Base-by-base conservation (phyloP, 2,329 filamentous ascomycete genomes). In the Ceratocystis harringtonii region DNA sequence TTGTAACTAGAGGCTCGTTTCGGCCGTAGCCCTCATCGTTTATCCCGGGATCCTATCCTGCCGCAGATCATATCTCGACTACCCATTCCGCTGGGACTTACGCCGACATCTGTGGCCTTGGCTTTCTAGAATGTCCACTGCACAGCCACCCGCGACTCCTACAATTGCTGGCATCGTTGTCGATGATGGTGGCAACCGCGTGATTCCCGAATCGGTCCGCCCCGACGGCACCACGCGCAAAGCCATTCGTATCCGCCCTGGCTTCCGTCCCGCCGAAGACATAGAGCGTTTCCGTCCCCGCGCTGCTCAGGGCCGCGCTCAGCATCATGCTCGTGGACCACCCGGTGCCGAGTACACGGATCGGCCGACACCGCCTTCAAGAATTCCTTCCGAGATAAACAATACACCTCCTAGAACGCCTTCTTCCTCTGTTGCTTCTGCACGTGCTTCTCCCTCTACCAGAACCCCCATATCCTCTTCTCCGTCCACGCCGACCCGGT, bases 241-340 rank as follows among this genome's bases (percentile, higher is more conserved):
- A 73, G 92, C 96, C 72, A 97, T 97, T 73, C 90, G 90, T 72
- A 90, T 99, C 68, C 85, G 90, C 36, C 92, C 94, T 0, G 95
- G 94, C 64, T 99, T 96, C 76, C 86, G 86, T 43, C 95, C 94
- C 1, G 90, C 92, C 0, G 94, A 99, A 77, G 94, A 99, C 75
- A 87, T 97, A 69, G 91, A 96, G 73, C 80, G 96, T 58, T 99
- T 99, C 82, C 95, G 91, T 78, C 96, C 95, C 75, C 86, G 89
- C 66, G 91, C 87, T 1, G 92, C 92, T 62, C 88, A 94, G 73
- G 85, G 84, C 62, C 90, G 63, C 84, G 83, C 30, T 81, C 60
- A 48, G 62, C 36, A 32, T 19, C 48, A 62, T 66, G 22, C 66
- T 32, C 44, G 65, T 41, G 58, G 65, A 17, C 62, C 44, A 15